These are phyloP conservation scores for Apodospora peruviana DNA, from an alignment of 495 filamentous ascomycete genomes.

Conservation along the genomic window DNA sequence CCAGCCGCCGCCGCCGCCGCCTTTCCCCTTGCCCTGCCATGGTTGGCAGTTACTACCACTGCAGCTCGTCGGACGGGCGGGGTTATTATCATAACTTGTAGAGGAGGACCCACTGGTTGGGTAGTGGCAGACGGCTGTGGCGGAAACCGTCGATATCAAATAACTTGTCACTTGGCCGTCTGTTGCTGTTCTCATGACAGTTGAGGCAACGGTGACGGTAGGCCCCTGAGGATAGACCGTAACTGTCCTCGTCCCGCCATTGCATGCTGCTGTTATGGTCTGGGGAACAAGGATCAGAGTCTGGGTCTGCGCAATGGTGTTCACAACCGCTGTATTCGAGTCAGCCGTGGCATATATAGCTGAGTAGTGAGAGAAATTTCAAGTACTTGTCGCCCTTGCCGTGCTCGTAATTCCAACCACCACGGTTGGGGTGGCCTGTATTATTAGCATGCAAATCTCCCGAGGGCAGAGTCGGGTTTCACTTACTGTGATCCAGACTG, in stretches of 20 bases:
- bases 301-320: slow-evolving; percentile 30
- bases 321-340: slow-evolving; percentile 27
- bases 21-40: too few relatives aligned
- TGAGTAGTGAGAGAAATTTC: background rate
- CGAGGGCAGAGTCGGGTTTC: background rate
- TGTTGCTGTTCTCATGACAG: slow-evolving; percentile 30
- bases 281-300: slow-evolving; percentile 29
- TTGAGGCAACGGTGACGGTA: slow-evolving; percentile 27
- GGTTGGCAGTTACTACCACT: too few relatives aligned
- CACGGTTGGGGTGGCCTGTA: slow-evolving; percentile 36
- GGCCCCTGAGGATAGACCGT: slow-evolving; percentile 28
- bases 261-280: slow-evolving; percentile 31
- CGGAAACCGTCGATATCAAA: slow-evolving; percentile 27
- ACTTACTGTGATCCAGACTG: slow-evolving; percentile 31
- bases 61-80: background rate
- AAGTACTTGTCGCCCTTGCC: slow-evolving; percentile 30
- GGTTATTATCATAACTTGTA: too few relatives aligned
- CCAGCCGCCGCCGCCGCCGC: too few relatives aligned
- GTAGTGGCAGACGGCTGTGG: slow-evolving; percentile 33
- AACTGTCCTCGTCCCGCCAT: slow-evolving; percentile 31
- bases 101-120: slow-evolving; percentile 14
- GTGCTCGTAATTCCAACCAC: slow-evolving; percentile 35
- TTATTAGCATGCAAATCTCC: background rate
- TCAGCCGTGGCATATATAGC: background rate
- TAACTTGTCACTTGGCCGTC: slow-evolving; percentile 30